Conservation (phyloP, 305 asterid species). For the Fraxinus dipetala region DNA sequence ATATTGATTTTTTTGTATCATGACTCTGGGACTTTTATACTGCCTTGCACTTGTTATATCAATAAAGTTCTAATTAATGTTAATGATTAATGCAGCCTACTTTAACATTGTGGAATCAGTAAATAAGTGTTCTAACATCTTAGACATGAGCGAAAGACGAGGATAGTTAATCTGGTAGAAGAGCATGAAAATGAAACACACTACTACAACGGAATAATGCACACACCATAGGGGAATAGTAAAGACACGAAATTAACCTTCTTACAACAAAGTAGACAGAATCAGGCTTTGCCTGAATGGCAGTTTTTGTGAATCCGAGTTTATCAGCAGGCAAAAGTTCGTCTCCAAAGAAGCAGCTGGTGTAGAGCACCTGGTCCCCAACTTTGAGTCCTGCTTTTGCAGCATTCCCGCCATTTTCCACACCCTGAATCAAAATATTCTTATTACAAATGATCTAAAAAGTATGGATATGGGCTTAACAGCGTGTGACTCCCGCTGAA, state of each 20-base stretch:
- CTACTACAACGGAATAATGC: neutral
- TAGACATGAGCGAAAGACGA: neutral
- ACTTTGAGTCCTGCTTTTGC: constrained; percentile 89
- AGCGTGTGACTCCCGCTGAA: neutral
- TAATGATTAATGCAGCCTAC: neutral
- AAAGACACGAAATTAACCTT: constrained; percentile 43
- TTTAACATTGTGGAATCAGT: neutral
- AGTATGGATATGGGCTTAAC: too few relatives aligned
- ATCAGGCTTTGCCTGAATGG: constrained; percentile 86
- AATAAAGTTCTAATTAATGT: neutral
- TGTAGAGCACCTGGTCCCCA: constrained; percentile 84
- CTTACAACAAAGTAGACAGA: constrained; percentile 84
- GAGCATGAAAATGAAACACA: neutral
- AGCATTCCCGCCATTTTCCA: constrained; percentile 87
- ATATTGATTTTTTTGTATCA: too few relatives aligned
- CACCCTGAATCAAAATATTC: constrained; percentile 37
- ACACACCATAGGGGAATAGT: neutral
- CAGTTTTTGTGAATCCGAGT: constrained; percentile 89
- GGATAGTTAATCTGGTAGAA: neutral
- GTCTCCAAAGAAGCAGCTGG: constrained; percentile 94
- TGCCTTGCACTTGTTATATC: neutral
- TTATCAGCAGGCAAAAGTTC: constrained; percentile 97
- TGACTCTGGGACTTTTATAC: too few relatives aligned
- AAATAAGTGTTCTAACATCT: neutral
- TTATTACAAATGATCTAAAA: too few relatives aligned